Evolutionary conservation across 768 basidiomycete species (phyloP).

Genomic region (Russula compacta): DNA sequence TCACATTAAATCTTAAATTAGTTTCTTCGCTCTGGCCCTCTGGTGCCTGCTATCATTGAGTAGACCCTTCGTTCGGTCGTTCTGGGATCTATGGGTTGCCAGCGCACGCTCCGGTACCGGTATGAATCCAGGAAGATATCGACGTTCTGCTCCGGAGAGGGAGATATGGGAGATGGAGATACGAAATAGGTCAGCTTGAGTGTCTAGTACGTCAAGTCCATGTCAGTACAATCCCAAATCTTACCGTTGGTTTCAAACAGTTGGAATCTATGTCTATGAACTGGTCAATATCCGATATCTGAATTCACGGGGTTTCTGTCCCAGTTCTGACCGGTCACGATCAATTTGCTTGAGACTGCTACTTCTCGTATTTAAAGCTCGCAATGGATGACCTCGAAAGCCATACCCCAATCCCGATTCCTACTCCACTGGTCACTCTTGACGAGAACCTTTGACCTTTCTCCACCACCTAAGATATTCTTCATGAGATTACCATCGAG

Average conservation of each 20-base stretch:
- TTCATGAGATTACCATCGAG: conserved; percentile 27
- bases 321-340: background rate
- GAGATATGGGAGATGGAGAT: conserved; percentile 58
- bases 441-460: conserved; percentile 8
- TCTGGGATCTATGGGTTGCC: conserved; percentile 36
- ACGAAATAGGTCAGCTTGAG: conserved; percentile 27
- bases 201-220: background rate
- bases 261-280: background rate
- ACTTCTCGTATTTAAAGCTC: background rate
- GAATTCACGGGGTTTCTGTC: background rate
- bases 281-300: background rate
- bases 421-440: conserved; percentile 18
- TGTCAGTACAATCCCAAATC: background rate
- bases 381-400: background rate
- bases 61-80: conserved; percentile 34
- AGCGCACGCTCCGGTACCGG: conserved; percentile 28
- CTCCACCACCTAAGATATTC: conserved; percentile 10
- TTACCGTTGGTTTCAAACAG: background rate
- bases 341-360: background rate
- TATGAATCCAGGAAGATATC: conserved; percentile 27
- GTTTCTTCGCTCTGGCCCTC: conserved; percentile 45
- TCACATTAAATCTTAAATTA: conserved; percentile 20
- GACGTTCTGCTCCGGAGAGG: conserved; percentile 36
- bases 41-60: conserved; percentile 65
- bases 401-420: background rate